These are phyloP conservation scores for Acacia crassicarpa DNA, from an alignment of 306 rosid genomes.

Conservation along the genomic window DNA sequence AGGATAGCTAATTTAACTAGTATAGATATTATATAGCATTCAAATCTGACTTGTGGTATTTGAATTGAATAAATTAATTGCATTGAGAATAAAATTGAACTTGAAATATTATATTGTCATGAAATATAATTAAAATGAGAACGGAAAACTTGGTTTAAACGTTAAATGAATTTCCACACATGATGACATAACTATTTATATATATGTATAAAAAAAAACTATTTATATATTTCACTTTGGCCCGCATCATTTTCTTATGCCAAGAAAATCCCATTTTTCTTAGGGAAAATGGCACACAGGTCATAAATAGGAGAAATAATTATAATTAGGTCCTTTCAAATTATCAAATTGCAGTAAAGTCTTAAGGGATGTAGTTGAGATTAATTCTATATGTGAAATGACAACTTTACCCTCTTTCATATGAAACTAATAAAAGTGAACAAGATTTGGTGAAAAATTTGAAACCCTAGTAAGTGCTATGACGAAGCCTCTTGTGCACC, in stretches of 20 bases:
- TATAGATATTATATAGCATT: background rate
- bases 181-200: background rate
- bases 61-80: background rate
- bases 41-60: no score
- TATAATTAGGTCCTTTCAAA: no score
- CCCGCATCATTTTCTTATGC: background rate
- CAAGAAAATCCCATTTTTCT: background rate
- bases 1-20: no score
- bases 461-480: slow-evolving; percentile 60
- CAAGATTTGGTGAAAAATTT: background rate
- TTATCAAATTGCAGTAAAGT: no score
- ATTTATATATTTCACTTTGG: background rate
- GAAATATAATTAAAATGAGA: no score
- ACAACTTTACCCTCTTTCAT: no score
- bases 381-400: no score
- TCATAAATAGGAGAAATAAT: no score
- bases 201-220: no score
- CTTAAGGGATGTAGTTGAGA: fast-evolving
- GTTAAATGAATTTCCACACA: background rate
- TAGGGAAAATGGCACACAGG: no score
- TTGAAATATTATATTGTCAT: background rate
- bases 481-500: slow-evolving; percentile 83
- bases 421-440: no score
- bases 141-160: background rate
- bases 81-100: no score